phyloP scores from a whole-genome alignment of 352 stramenopile genomes.

The Phytophthora syringae region DNA sequence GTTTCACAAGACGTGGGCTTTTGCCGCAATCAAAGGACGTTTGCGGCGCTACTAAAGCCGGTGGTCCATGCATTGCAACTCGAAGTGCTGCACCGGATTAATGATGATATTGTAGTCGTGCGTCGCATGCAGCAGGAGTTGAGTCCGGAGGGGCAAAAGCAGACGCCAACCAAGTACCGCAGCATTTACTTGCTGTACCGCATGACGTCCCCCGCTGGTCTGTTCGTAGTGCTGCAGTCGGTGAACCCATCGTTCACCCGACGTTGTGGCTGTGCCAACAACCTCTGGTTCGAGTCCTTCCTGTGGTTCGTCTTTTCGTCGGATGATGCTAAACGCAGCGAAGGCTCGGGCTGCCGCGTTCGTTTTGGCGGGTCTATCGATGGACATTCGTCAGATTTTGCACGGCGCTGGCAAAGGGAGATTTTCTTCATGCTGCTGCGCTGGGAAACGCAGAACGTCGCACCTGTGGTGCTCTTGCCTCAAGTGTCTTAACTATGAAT shows the following conservation, averaged over 20 bases:
- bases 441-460: slow-evolving; percentile 40
- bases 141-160: slow-evolving; percentile 25
- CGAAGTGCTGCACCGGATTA: slow-evolving; percentile 42
- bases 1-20: slow-evolving; percentile 40
- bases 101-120: slow-evolving; percentile 45
- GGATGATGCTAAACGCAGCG: background rate
- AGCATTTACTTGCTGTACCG: slow-evolving; percentile 45
- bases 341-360: slow-evolving; percentile 20
- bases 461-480: slow-evolving; percentile 35
- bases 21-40: slow-evolving; percentile 38
- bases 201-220: slow-evolving; percentile 32
- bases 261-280: slow-evolving; percentile 36
- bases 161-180: slow-evolving; percentile 38
- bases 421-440: slow-evolving; percentile 47
- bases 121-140: slow-evolving; percentile 40
- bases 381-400: slow-evolving; percentile 36
- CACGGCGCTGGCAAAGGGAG: slow-evolving; percentile 37
- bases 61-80: slow-evolving; percentile 32
- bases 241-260: slow-evolving; percentile 42
- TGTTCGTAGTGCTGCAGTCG: slow-evolving; percentile 43
- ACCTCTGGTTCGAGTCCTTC: slow-evolving; percentile 45
- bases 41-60: slow-evolving; percentile 32
- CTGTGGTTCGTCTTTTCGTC: slow-evolving; percentile 40
- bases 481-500: slow-evolving; percentile 8
- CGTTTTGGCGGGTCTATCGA: slow-evolving; percentile 42